Evolutionary conservation across 176 grass and related monocot genomes (phyloP), one percentile per base, ranked within the genome.

Genomic region (Phoenix dactylifera): DNA sequence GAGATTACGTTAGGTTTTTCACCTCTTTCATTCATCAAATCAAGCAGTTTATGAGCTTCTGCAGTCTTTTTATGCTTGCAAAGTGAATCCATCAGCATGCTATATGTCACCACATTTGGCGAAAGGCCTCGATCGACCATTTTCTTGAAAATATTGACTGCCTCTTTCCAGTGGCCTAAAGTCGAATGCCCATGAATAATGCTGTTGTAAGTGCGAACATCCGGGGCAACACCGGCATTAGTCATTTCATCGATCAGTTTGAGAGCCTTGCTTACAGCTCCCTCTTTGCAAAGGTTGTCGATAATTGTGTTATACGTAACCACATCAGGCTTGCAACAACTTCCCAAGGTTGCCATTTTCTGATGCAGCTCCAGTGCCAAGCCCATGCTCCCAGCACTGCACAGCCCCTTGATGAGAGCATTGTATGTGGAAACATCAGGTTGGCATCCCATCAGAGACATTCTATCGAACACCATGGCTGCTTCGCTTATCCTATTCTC

Each of bases 401-500:
- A 73, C 1, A 78, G 22, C 1, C 59, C 5, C 54, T 84, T 78
- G 0, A 84, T 56, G 39, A 83, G 6, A 26, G 50, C 20, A 3
- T 0, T 25, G 15, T 84, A 74, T 0, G 52, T 54, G 26, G 67
- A 0, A 2, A 49, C 15, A 64, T 64, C 0, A 26, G 66, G 82
- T 7, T 30, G 6, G 26, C 70, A 72, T 14, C 72, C 66, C n/a
- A 80, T 12, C 57, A 72, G 23, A 35, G 67, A 60, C 77, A 77
- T 80, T 55, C 20, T 80, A 17, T 69, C 60, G 14, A 73, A 28
- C 51, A 80, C 5, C 16, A 64, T 22, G 17, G 54, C 50, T 35
- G 58, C 6, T 16, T 75, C 70, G 28, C 57, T 20, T 0, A 59
- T 18, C 24, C 23, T 77, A 25, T 67, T 72, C n/a, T 49, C 24